Evolutionary conservation across 2,329 filamentous ascomycete species (phyloP).

Genomic region (Mollisiaceae sp.): DNA sequence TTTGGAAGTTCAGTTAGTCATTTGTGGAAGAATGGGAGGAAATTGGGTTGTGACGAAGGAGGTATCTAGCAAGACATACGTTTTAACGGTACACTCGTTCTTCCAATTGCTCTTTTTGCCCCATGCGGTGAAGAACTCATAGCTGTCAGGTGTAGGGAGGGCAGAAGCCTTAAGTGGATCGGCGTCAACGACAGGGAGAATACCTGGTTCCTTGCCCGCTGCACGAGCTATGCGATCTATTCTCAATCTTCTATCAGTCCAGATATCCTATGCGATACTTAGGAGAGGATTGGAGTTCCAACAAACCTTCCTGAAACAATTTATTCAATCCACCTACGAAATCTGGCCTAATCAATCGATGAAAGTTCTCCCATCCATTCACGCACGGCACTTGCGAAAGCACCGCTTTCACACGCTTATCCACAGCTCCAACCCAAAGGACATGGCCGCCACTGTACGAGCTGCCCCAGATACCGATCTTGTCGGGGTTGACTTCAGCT

Average conservation of each 20-base stretch:
- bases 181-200: slow-evolving; percentile 42
- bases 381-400: slow-evolving; percentile 45
- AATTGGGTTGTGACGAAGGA: background rate
- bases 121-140: slow-evolving; percentile 45
- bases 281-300: slow-evolving; percentile 8
- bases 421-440: slow-evolving; percentile 46
- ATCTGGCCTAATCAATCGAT: slow-evolving; percentile 43
- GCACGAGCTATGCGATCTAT: slow-evolving; percentile 42
- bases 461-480: slow-evolving; percentile 47
- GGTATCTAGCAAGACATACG: slow-evolving; percentile 21
- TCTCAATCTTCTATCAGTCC: too few species aligned
- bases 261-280: background rate
- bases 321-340: slow-evolving; percentile 23
- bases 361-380: slow-evolving; percentile 45
- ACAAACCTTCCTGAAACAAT: slow-evolving; percentile 25
- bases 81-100: slow-evolving; percentile 46
- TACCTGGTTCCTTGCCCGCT: slow-evolving; percentile 40
- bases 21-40: background rate
- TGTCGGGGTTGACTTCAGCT: slow-evolving; percentile 41
- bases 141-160: slow-evolving; percentile 44
- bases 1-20: too few species aligned
- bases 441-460: slow-evolving; percentile 47
- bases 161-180: slow-evolving; percentile 42
- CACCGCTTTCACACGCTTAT: slow-evolving; percentile 48
- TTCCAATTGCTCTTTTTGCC: slow-evolving; percentile 44